phyloP scores from a whole-genome alignment of 352 stramenopile genomes.

The Pythium grandisporangium region DNA sequence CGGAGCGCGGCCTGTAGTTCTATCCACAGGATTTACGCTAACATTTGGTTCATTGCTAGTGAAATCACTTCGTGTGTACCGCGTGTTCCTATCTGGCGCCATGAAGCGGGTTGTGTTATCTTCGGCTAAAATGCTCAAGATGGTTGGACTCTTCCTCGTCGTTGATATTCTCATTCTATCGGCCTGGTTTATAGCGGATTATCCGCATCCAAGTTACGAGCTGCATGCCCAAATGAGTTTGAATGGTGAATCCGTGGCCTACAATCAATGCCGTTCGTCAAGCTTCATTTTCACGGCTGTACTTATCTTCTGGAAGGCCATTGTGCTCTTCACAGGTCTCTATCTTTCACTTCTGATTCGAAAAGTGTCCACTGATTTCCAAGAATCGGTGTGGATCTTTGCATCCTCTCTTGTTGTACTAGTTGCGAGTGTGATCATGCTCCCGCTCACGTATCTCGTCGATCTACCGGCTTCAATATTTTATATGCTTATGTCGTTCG shows the following conservation, averaged over 20 bases:
- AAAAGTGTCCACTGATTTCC: conserved; percentile 11
- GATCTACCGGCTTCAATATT: conserved; percentile 11
- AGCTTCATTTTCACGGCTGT: conserved; percentile 45
- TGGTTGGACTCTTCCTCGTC: conserved; percentile 24
- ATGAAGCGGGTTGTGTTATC: conserved; percentile 39
- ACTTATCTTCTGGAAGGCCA: conserved; percentile 49
- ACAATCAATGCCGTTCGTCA: conserved; percentile 20
- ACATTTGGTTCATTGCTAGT: conserved; percentile 45
- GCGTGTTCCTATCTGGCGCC: conserved; percentile 29
- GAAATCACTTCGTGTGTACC: conserved; percentile 50
- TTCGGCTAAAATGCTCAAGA: conserved; percentile 22
- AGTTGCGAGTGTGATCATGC: conserved; percentile 15
- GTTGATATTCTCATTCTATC: conserved; percentile 28
- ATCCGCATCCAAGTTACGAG: conserved; percentile 15
- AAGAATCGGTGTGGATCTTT: conserved; percentile 18
- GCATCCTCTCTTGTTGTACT: conserved; percentile 17
- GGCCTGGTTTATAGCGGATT: conserved; percentile 23
- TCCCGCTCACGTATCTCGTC: conserved; percentile 32
- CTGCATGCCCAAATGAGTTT: conserved; percentile 16
- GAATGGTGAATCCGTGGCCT: conserved; percentile 14
- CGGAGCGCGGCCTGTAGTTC: conserved; percentile 14
- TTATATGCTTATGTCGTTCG: conserved; percentile 10
- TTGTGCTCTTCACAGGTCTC: conserved; percentile 9
- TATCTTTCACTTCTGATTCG: conserved; percentile 12
- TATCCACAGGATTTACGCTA: conserved; percentile 32